A percentile compares a stretch with the other conserved stretches of the same genome.
These are phyloP conservation scores for Elaeis oleifera DNA, from an alignment of 202 grass and related monocot species.

Conservation along the genomic window DNA sequence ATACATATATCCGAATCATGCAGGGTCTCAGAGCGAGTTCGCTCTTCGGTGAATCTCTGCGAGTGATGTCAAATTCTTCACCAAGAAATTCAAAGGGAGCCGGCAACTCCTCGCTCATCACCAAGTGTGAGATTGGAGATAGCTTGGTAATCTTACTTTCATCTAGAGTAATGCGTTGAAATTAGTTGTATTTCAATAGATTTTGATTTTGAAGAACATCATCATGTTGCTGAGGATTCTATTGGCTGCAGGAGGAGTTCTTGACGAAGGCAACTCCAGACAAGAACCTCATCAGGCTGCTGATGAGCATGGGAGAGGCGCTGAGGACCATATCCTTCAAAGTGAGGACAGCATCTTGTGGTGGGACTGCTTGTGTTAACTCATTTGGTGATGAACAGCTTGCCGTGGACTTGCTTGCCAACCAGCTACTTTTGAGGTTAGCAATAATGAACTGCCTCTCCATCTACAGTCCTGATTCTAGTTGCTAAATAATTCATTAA, in stretches of 20 bases:
- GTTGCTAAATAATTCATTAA: too few species aligned
- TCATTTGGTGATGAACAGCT: slow-evolving; percentile 93
- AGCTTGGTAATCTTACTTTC: slow-evolving; percentile 35
- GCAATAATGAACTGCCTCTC: too few species aligned
- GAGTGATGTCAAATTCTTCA: slow-evolving; percentile 23
- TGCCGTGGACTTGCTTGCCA: slow-evolving; percentile 83
- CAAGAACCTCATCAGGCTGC: slow-evolving; percentile 81
- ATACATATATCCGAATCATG: neutral
- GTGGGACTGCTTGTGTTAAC: slow-evolving; percentile 85
- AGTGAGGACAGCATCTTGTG: slow-evolving; percentile 78
- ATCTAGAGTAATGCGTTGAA: too few species aligned
- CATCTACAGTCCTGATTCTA: too few species aligned
- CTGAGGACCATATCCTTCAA: slow-evolving; percentile 92
- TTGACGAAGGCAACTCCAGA: slow-evolving; percentile 73
- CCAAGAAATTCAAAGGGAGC: slow-evolving; percentile 33
- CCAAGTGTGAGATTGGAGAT: slow-evolving; percentile 75
- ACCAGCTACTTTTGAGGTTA: slow-evolving; percentile 79
- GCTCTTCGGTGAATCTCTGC: slow-evolving; percentile 58
- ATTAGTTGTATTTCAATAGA: too few species aligned
- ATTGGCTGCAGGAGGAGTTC: slow-evolving; percentile 55
- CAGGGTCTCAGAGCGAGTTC: slow-evolving; percentile 37
- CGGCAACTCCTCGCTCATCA: slow-evolving; percentile 36
- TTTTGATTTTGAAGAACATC: too few species aligned
- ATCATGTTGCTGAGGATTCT: too few species aligned
- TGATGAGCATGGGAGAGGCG: slow-evolving; percentile 91